Conservation (phyloP, 2,329 filamentous ascomycete genomes). For the Thielaviopsis euricoi region DNA sequence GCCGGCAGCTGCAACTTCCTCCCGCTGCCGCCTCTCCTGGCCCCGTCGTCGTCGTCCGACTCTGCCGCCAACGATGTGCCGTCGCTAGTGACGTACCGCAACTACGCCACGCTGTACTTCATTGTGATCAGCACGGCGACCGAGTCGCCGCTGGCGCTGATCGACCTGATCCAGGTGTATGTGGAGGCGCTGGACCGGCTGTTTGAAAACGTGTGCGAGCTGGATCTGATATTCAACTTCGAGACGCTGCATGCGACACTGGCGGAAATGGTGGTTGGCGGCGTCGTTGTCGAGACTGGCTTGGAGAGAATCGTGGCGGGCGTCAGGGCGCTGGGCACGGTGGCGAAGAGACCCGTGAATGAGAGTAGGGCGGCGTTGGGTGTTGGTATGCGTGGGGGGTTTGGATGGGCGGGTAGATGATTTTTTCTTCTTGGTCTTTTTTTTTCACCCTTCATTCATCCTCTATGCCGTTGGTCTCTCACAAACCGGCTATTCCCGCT, state of each 20-base stretch:
- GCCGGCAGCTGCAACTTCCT: slow-evolving; percentile 95
- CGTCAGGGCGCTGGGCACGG: slow-evolving; percentile 59
- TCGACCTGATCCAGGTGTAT: slow-evolving; percentile 96
- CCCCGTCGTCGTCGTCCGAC: slow-evolving; percentile 45
- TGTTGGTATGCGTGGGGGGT: slow-evolving; percentile 39
- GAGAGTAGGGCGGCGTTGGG: slow-evolving; percentile 40
- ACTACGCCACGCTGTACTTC: slow-evolving; percentile 97
- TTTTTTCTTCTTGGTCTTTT: not conserved
- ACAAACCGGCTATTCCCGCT: not conserved
- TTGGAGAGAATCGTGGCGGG: slow-evolving; percentile 76
- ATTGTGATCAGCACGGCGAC: slow-evolving; percentile 95
- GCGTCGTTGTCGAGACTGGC: slow-evolving; percentile 85
- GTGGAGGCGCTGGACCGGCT: slow-evolving; percentile 88
- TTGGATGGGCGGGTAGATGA: slow-evolving; percentile 35
- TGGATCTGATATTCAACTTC: slow-evolving; percentile 98
- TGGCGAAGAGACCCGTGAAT: slow-evolving; percentile 65
- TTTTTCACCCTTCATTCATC: too few species aligned
- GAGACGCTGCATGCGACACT: slow-evolving; percentile 87
- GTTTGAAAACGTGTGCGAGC: slow-evolving; percentile 96
- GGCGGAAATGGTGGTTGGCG: slow-evolving; percentile 87
- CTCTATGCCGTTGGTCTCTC: too few species aligned
- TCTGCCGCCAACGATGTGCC: slow-evolving; percentile 67
- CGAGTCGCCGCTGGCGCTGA: slow-evolving; percentile 84
- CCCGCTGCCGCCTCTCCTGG: slow-evolving; percentile 53
- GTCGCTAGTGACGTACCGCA: slow-evolving; percentile 89